A percentile compares a stretch with the other conserved stretches of the same genome.
phyloP scores from a whole-genome alignment of 495 filamentous ascomycete species.

The Talaromyces wortmannii region DNA sequence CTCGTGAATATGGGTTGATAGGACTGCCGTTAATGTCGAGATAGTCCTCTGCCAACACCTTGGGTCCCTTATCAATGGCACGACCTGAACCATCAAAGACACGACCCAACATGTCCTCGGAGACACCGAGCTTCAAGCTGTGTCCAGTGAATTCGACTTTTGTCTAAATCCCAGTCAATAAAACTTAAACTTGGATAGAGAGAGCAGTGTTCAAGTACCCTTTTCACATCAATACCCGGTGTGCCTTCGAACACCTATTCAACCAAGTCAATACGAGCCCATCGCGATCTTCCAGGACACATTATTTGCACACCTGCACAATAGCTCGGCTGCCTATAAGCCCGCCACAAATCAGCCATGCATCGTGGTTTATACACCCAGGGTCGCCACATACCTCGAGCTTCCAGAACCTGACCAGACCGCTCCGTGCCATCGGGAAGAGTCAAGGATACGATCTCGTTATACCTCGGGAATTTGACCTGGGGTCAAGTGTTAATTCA shows the following conservation, averaged over 20 bases:
- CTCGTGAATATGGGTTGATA: conserved; percentile 97
- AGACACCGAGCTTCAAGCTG: conserved; percentile 96
- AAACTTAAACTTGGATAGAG: conserved; percentile 14
- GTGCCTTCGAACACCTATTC: conserved; percentile 95
- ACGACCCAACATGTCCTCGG: conserved; percentile 98
- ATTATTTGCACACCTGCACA: conserved; percentile 60
- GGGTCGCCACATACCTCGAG: conserved; percentile 60
- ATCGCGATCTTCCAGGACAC: conserved; percentile 11
- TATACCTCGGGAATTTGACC: conserved; percentile 96
- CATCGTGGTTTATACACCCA: background rate
- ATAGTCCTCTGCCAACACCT: conserved; percentile 96
- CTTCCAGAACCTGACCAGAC: conserved; percentile 94
- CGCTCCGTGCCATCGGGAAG: conserved; percentile 92
- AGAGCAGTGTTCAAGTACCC: conserved; percentile 43
- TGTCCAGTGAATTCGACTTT: conserved; percentile 96
- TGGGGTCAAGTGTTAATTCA: conserved; percentile 21
- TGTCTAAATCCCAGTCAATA: conserved; percentile 43
- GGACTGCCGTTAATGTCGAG: conserved; percentile 98
- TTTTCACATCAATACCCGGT: conserved; percentile 95
- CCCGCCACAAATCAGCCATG: conserved; percentile 6
- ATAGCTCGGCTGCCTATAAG: conserved; percentile 76
- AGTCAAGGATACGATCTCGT: conserved; percentile 95
- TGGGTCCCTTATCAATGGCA: conserved; percentile 97
- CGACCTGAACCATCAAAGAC: conserved; percentile 97
- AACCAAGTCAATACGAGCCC: conserved; percentile 4